Conservation (phyloP, 306 rosid species). For the Castanospermum australe region DNA sequence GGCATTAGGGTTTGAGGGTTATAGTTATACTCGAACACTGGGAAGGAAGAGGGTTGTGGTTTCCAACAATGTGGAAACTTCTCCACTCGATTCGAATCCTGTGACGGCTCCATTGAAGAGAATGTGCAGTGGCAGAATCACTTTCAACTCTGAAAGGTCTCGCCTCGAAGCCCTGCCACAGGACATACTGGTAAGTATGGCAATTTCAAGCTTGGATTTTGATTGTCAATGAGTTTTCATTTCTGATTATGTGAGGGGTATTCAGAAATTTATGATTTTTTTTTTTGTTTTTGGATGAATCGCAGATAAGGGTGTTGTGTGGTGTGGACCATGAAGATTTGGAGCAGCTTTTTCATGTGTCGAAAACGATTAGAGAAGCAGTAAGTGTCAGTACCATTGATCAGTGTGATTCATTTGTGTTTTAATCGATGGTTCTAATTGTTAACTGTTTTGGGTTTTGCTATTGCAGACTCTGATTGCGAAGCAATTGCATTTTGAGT, state of each 20-base stretch:
- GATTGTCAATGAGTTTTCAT: neutral
- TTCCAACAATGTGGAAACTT: conserved; percentile 30
- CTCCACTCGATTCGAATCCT: conserved; percentile 14
- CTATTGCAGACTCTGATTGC: conserved; percentile 65
- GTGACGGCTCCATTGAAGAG: conserved; percentile 47
- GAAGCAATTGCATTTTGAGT: conserved; percentile 63
- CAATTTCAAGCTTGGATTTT: neutral
- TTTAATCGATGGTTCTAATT: conserved; percentile 13
- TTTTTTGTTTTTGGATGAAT: neutral
- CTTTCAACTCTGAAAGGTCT: conserved; percentile 34
- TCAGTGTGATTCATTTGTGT: neutral
- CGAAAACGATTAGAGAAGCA: conserved; percentile 66
- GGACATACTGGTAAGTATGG: conserved; percentile 69
- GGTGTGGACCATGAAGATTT: conserved; percentile 83
- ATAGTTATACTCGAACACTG: conserved; percentile 35
- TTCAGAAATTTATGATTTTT: neutral
- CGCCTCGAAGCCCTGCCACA: conserved; percentile 65
- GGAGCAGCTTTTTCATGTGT: conserved; percentile 60
- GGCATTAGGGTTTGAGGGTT: conserved; percentile 50
- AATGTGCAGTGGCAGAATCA: conserved; percentile 35
- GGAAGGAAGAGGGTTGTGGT: conserved; percentile 70
- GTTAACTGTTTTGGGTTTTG: neutral
- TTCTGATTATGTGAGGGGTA: neutral
- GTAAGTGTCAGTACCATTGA: conserved; percentile 39
- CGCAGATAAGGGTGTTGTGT: conserved; percentile 66